Percentiles rank a stretch among this genome's conserved stretches.
Conservation (phyloP, 192 early-diverging fungal genomes). For the Rhizoclosmatium sp. region DNA sequence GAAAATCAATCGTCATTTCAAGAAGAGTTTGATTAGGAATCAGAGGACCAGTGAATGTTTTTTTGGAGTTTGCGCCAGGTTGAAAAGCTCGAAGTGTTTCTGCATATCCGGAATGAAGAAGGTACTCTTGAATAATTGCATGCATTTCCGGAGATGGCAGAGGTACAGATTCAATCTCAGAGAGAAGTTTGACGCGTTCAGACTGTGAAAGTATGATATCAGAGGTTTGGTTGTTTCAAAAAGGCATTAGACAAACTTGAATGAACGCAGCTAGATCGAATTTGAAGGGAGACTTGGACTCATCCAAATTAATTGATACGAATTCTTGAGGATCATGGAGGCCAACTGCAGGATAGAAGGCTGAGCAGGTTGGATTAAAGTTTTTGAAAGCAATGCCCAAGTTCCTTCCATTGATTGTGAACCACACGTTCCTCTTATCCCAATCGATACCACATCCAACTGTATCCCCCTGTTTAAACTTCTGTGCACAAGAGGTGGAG, state of each 20-base stretch:
- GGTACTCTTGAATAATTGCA: slow-evolving; percentile 1
- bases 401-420: slow-evolving; percentile 30
- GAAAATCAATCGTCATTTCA: neutral
- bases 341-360: slow-evolving; percentile 22
- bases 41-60: slow-evolving; percentile 4
- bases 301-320: slow-evolving; percentile 2
- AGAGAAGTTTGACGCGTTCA: neutral
- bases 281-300: neutral
- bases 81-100: neutral
- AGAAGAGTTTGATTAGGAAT: slow-evolving; percentile 1
- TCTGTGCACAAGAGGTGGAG: slow-evolving; percentile 6
- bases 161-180: neutral
- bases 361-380: neutral
- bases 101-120: slow-evolving; percentile 12
- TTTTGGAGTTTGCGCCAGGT: neutral
- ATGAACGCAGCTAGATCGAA: slow-evolving; percentile 6
- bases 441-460: slow-evolving; percentile 35
- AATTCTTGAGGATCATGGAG: slow-evolving; percentile 23
- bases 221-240: neutral
- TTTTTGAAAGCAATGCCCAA: slow-evolving; percentile 30
- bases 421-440: slow-evolving; percentile 21
- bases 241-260: neutral
- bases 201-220: neutral
- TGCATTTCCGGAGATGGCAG: neutral
- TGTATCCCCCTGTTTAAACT: slow-evolving; percentile 27